phyloP scores from a whole-genome alignment of 352 stramenopile species.

The Globisporangium apiculatum region DNA sequence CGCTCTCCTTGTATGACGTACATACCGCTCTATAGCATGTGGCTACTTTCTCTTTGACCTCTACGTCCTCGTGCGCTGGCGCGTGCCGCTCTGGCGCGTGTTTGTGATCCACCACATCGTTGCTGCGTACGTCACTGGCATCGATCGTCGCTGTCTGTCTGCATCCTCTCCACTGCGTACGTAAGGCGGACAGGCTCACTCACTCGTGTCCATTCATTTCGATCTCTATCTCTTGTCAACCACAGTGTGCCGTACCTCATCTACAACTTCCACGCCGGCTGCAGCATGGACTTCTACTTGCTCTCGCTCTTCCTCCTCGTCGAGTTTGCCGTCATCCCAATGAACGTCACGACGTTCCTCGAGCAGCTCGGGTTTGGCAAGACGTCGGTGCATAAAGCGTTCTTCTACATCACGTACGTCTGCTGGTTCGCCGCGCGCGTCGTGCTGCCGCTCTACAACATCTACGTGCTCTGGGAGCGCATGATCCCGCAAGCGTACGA shows the following conservation, averaged over 20 bases:
- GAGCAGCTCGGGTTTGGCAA: conserved; percentile 73
- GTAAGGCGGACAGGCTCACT: neutral
- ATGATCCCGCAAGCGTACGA: conserved; percentile 45
- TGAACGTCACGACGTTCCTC: conserved; percentile 77
- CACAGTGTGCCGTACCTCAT: conserved; percentile 71
- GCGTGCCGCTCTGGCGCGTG: conserved; percentile 69
- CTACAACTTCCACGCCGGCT: conserved; percentile 73
- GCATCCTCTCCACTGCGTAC: neutral
- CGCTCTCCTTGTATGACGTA: neutral
- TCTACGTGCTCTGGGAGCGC: conserved; percentile 71
- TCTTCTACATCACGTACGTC: conserved; percentile 73
- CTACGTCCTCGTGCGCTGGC: conserved; percentile 59
- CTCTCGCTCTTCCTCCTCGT: conserved; percentile 79
- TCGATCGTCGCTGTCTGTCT: neutral
- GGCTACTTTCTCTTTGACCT: conserved; percentile 83
- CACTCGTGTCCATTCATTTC: neutral
- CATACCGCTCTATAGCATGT: conserved; percentile 29
- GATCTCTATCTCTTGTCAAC: neutral
- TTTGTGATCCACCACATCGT: conserved; percentile 80
- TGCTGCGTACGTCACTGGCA: conserved; percentile 46
- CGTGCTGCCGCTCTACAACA: conserved; percentile 68
- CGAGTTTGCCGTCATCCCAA: conserved; percentile 75
- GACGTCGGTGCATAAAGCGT: conserved; percentile 41
- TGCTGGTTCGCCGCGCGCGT: conserved; percentile 73
- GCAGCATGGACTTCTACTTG: conserved; percentile 69